Base-by-base conservation (phyloP, 106 monocot species). In the Dactylorhiza incarnata region DNA sequence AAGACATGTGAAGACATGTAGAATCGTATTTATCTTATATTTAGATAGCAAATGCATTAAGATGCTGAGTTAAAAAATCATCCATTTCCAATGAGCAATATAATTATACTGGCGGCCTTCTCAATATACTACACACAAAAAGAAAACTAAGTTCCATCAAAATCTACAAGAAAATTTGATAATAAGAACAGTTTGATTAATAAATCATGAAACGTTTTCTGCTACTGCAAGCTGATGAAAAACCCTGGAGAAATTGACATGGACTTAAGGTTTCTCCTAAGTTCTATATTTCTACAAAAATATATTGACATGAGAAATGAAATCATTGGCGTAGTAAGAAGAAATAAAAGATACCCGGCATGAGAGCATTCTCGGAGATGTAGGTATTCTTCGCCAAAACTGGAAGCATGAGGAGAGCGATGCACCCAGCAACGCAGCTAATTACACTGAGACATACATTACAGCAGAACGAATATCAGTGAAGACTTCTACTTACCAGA, bases 351-450 rank as follows among this genome's bases (percentile, higher is more conserved):
- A 69, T 16, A 93, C 95, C 95, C 74, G 93, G 95, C 86, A 95
- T 87, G 29, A 90, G 88, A 69, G 95, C 95, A 75, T 95, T 95
- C 77, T 95, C 95, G 5, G 95, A 95, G 45, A 95, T 68, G 74
- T 95, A 93, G 24, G 95, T 95, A 76, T 83, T 90, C 80, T 90
- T 95, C 24, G 95, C 95, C 10, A 95, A 73, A 8, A 87, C 25
- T 9, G 95, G 95, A 56, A 95, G 90, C 43, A 90, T 76, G 52
- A 92, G 68, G 48, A 95, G 76, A 10, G 79, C 73, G 25, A 87
- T 71, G 45, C 81, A 49, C 49, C 95, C 95, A 0, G 90, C 85
- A 14, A 77, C 16, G 68, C 85, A 89, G 74, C 88, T 90, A 9
- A 88, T 2, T 37, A 84, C 86, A 73, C 95, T 95, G 78, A 73